These are phyloP conservation scores for Nevesoporus exiguus DNA, from an alignment of 768 basidiomycete species.

Conservation along the genomic window DNA sequence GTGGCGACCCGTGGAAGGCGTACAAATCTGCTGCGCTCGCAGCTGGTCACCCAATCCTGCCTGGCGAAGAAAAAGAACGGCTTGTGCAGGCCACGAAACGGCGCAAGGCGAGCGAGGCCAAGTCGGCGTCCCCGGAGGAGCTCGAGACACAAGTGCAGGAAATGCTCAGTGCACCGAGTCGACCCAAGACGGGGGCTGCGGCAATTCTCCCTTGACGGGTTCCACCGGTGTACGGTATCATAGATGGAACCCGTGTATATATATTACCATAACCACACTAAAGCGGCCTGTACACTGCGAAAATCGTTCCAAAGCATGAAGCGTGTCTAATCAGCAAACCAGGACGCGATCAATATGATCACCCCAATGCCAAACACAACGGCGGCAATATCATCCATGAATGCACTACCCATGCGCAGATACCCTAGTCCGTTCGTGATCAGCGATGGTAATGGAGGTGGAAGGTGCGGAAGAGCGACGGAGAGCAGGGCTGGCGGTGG, in stretches of 20 bases:
- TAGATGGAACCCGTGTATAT: neutral
- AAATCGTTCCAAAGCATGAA: neutral
- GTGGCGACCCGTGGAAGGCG: conserved; percentile 54
- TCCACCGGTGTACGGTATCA: neutral
- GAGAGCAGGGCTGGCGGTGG: conserved; percentile 58
- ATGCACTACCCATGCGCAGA: conserved; percentile 58
- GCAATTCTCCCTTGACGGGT: conserved; percentile 36
- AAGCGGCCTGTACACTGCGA: neutral
- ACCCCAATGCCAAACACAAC: conserved; percentile 71
- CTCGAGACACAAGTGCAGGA: conserved; percentile 28
- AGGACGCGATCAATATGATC: conserved; percentile 52
- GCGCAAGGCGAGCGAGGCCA: conserved; percentile 8
- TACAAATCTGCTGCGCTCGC: conserved; percentile 48
- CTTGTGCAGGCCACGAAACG: conserved; percentile 14
- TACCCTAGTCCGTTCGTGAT: conserved; percentile 65
- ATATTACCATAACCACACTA: conserved; percentile 3
- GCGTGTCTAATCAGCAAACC: conserved; percentile 30
- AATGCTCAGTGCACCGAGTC: conserved; percentile 27
- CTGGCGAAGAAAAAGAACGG: conserved; percentile 38
- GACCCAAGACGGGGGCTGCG: conserved; percentile 38
- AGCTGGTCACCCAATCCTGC: conserved; percentile 48
- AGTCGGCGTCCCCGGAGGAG: conserved; percentile 16
- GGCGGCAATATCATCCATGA: conserved; percentile 70
- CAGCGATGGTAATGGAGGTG: conserved; percentile 58
- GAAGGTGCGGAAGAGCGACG: conserved; percentile 61